Percentiles rank a stretch among this genome's conserved stretches.
These are phyloP conservation scores for Ambrosia trifida DNA, from an alignment of 129 eudicot species.

Conservation along the genomic window DNA sequence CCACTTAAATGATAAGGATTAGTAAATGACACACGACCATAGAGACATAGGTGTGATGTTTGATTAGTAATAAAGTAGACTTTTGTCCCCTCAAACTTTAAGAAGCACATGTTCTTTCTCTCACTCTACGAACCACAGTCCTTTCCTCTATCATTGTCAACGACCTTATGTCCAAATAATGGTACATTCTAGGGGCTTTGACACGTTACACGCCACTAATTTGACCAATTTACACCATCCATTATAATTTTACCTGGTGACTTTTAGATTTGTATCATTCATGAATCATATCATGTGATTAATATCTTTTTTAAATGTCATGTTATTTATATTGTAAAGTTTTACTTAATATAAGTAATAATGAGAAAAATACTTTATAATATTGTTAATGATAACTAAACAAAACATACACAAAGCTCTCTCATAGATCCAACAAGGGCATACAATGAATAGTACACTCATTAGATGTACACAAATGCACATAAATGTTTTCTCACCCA, in stretches of 20 bases:
- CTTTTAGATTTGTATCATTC: neutral
- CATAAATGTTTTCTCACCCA: too few species aligned
- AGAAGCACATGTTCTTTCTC: constrained; percentile 51
- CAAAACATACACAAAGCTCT: too few species aligned
- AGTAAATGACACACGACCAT: constrained; percentile 15
- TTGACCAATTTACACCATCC: neutral
- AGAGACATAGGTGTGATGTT: constrained; percentile 20
- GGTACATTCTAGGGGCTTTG: constrained; percentile 25
- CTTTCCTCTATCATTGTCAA: constrained; percentile 34
- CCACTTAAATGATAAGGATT: constrained; percentile 22
- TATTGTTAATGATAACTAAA: too few species aligned
- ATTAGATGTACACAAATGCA: too few species aligned
- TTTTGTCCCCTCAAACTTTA: constrained; percentile 48
- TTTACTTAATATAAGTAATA: too few species aligned
- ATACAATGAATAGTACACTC: too few species aligned
- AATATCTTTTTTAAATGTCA: too few species aligned
- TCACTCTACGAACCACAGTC: constrained; percentile 25
- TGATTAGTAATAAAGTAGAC: constrained; percentile 32
- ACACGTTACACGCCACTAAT: constrained; percentile 34
- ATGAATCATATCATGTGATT: too few species aligned
- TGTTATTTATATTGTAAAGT: too few species aligned
- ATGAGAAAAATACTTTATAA: too few species aligned
- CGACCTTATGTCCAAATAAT: constrained; percentile 17
- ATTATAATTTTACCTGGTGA: neutral
- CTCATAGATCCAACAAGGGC: too few species aligned